Base-by-base conservation (phyloP, 805 yeast genomes). In the Barnettozyma populi region DNA sequence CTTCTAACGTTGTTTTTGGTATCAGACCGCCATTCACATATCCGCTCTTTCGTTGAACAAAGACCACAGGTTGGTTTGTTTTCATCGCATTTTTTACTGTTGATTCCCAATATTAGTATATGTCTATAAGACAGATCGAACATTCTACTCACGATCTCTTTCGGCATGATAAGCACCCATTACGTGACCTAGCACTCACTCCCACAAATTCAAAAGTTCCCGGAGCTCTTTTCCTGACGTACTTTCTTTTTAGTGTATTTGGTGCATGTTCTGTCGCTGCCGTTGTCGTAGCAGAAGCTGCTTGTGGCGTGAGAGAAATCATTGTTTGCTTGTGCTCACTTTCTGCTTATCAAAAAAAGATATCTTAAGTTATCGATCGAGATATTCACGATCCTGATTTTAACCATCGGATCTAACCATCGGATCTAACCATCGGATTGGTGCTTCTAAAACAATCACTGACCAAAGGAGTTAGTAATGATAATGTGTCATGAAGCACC, bases 201-300 rank as follows among this genome's bases (percentile, higher is more conserved):
- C 45, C 45, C 24, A 43, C 45, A 27, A 43, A 43, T 13, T 43
- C 34, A 27, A 43, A 43, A 27, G 31, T 23, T 14, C 45, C 45
- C n/a, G 45, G 45, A 13, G 21, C 36, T 13, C n/a, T 35, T 20
- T 35, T 43, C 29, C 20, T 36, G 41, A 36, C 41, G 21, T 43
- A 43, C 36, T 43, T 43, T 20, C 45, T 36, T 25, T 43, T 43
- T 29, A 2, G 2, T 31, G 3, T 25, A 14, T 20, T 20, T 3
- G 25, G 18, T 10, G 27, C 43, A 41, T 9, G 24, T 20, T 31
- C 32, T 31, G 43, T 24, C 18, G 20, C 20, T 25, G 43, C 11
- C 35, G 18, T 40, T 25, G 29, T 25, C 13, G 29, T 25, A 9
- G 29, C 29, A 25, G 29, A 25, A 25, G 29, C 29, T 25, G 29